These are phyloP conservation scores for Saccharum spontaneum DNA, from an alignment of 176 grass and related monocot genomes.

Conservation along the genomic window DNA sequence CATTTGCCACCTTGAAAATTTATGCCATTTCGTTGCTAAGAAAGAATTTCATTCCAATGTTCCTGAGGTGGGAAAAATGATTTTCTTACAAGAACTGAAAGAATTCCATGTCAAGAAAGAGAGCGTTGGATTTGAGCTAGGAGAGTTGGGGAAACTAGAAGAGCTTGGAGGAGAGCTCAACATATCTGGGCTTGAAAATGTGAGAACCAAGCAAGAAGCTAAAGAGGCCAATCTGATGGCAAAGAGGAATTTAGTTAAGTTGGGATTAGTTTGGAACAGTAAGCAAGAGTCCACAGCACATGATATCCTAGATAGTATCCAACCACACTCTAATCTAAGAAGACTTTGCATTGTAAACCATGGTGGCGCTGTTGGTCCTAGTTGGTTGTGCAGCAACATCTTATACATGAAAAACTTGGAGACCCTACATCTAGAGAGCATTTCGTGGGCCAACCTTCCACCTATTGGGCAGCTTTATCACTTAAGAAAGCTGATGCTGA, in stretches of 20 bases:
- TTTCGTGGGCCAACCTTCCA: conserved; percentile 2
- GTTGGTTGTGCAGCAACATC: not conserved
- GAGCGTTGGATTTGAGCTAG: not conserved
- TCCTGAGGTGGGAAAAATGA: not conserved
- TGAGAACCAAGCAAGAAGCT: not conserved
- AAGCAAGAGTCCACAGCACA: not conserved
- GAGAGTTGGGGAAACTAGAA: not conserved
- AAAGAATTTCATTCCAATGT: not conserved
- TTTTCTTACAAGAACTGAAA: not conserved
- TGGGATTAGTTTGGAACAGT: not conserved
- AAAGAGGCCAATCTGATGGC: not conserved
- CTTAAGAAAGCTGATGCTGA: not conserved
- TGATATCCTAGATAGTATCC: not conserved
- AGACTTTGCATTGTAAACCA: not conserved
- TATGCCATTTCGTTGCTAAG: not conserved
- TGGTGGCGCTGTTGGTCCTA: not conserved
- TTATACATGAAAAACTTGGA: not conserved
- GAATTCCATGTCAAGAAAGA: not conserved
- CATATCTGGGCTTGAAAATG: not conserved
- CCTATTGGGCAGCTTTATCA: not conserved
- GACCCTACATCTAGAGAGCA: not conserved
- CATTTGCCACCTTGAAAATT: not conserved
- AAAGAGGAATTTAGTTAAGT: not conserved
- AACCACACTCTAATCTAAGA: not conserved
- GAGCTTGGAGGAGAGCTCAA: not conserved